Percentiles rank a stretch among this genome's conserved stretches.
These are phyloP conservation scores for Sequoiadendron giganteum DNA, from an alignment of 75 land plant species.

Conservation along the genomic window DNA sequence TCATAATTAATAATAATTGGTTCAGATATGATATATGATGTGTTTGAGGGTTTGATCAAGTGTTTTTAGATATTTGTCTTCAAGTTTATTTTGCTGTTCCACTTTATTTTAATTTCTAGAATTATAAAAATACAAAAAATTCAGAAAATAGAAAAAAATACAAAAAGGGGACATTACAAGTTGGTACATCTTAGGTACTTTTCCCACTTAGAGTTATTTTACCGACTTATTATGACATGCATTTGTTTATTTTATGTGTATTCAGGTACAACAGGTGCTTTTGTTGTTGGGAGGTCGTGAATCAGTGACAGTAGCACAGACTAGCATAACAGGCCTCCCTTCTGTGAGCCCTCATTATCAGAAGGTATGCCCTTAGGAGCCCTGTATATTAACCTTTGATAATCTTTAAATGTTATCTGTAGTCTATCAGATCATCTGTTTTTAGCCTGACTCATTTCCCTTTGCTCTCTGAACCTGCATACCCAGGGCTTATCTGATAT, in stretches of 20 bases:
- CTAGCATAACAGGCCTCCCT: slow-evolving; percentile 41
- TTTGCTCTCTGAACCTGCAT: background rate
- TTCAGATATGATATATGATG: no score
- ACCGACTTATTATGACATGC: background rate
- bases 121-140: no score
- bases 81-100: no score
- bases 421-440: background rate
- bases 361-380: slow-evolving; percentile 33
- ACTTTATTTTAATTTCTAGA: no score
- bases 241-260: background rate
- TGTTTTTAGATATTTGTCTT: no score
- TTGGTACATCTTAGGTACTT: background rate
- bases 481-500: slow-evolving; percentile 48
- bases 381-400: background rate
- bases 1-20: no score
- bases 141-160: no score
- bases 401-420: background rate
- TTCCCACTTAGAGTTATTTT: background rate
- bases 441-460: background rate
- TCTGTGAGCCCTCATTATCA: slow-evolving; percentile 40
- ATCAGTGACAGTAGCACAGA: slow-evolving; percentile 45
- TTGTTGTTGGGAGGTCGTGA: slow-evolving; percentile 80
- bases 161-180: background rate
- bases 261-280: slow-evolving; percentile 88
- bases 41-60: no score